These are phyloP conservation scores for Rubia balearica DNA, from an alignment of 305 asterid species.

Conservation along the genomic window DNA sequence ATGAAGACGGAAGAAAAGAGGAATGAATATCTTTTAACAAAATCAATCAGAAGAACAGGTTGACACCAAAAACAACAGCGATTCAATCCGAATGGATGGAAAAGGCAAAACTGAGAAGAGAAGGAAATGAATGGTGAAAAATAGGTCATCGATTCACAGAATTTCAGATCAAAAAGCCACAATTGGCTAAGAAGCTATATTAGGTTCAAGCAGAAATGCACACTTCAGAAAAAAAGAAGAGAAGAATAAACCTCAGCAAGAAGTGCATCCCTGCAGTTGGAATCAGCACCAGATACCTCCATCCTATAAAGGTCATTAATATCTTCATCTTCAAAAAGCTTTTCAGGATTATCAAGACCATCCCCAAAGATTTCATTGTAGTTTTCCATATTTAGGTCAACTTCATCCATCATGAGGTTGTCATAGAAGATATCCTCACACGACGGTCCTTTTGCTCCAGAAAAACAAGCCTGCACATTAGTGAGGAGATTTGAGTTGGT, in stretches of 20 bases:
- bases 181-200: background rate
- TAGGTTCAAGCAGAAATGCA: background rate
- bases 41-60: background rate
- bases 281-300: slow-evolving; percentile 37
- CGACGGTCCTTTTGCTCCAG: slow-evolving; percentile 33
- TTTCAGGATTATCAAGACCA: slow-evolving; percentile 42
- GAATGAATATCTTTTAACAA: background rate
- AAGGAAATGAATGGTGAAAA: background rate
- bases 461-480: slow-evolving; percentile 33
- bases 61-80: background rate
- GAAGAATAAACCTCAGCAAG: slow-evolving; percentile 31
- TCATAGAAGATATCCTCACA: slow-evolving; percentile 40
- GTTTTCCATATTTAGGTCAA: slow-evolving; percentile 52
- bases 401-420: slow-evolving; percentile 52
- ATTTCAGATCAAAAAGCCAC: background rate
- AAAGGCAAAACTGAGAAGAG: background rate
- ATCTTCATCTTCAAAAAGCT: slow-evolving; percentile 46
- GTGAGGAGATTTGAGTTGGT: slow-evolving; percentile 19
- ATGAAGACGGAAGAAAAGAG: background rate
- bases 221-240: background rate
- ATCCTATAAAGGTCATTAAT: slow-evolving; percentile 49
- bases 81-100: background rate
- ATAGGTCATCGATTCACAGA: background rate
- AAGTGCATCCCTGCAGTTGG: slow-evolving; percentile 31
- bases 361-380: slow-evolving; percentile 54